Percentiles rank a stretch among this genome's conserved stretches.
Evolutionary conservation across 345 rosid genomes (phyloP).

Genomic region (Linum tenue): DNA sequence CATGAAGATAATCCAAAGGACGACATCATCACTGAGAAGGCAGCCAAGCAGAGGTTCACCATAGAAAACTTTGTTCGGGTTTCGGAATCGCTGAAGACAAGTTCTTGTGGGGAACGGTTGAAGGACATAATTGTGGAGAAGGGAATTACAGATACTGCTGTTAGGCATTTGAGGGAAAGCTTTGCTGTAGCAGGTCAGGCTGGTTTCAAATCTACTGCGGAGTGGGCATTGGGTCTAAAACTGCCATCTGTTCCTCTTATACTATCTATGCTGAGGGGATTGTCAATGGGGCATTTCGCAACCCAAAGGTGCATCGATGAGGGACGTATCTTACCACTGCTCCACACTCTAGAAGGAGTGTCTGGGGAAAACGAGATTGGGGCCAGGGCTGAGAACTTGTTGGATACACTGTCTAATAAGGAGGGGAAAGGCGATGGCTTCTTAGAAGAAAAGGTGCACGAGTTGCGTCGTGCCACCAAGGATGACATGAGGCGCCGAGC

Average conservation of each 20-base stretch:
- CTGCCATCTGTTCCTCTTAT: conserved; percentile 84
- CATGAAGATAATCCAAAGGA: conserved; percentile 69
- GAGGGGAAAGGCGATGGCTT: conserved; percentile 95
- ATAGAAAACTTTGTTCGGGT: conserved; percentile 92
- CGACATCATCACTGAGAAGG: conserved; percentile 52
- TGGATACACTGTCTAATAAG: conserved; percentile 80
- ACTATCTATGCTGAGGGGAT: conserved; percentile 84
- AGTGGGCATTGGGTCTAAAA: conserved; percentile 69
- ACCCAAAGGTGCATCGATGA: conserved; percentile 81
- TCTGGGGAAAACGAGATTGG: conserved; percentile 93
- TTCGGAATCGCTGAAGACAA: conserved; percentile 92
- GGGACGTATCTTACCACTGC: conserved; percentile 72
- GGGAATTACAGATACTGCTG: conserved; percentile 76
- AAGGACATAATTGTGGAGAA: conserved; percentile 87
- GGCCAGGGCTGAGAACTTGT: conserved; percentile 91
- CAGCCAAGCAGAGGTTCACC: conserved; percentile 61
- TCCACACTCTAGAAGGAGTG: conserved; percentile 93
- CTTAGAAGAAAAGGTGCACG: conserved; percentile 66
- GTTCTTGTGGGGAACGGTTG: conserved; percentile 94
- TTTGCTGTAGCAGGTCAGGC: conserved; percentile 74
- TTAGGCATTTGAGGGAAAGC: conserved; percentile 58
- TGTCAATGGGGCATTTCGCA: conserved; percentile 93
- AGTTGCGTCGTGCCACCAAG: conserved; percentile 76
- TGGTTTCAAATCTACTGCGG: conserved; percentile 61
- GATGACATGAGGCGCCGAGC: conserved; percentile 95